Evolutionary conservation across 83 land plant species (phyloP).

Genomic region (Picea abies): DNA sequence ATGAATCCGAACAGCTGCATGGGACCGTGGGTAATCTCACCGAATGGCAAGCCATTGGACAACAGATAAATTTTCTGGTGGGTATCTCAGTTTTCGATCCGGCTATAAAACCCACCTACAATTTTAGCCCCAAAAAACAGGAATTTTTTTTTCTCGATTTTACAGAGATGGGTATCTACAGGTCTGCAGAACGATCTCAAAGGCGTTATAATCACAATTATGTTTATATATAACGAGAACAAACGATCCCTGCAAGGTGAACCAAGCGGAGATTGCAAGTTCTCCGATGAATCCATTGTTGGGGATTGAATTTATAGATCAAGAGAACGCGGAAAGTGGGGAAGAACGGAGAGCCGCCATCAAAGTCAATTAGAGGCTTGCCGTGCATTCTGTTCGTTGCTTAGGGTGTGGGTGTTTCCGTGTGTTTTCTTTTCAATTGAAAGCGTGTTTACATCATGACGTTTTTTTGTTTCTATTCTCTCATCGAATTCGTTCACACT

Average conservation of each 20-base stretch:
- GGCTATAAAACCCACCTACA: not conserved
- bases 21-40: not conserved
- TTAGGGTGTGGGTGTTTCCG: no score
- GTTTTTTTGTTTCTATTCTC: no score
- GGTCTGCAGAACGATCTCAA: not conserved
- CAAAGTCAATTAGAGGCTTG: no score
- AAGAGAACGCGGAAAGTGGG: no score
- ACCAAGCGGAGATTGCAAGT: constrained; percentile 14
- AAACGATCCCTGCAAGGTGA: not conserved
- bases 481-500: no score
- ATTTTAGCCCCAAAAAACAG: not conserved
- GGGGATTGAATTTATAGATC: not conserved
- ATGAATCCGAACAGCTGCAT: constrained; percentile 6
- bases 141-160: no score
- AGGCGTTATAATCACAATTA: not conserved
- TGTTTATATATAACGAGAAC: not conserved
- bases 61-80: not conserved
- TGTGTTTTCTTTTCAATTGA: no score
- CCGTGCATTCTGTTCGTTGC: no score
- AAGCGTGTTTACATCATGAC: no score
- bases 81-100: not conserved
- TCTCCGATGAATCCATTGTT: not conserved
- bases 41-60: not conserved
- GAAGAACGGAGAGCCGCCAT: no score
- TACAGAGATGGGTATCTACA: not conserved